phyloP scores from a whole-genome alignment of 306 rosid genomes.

The Pyrus communis region DNA sequence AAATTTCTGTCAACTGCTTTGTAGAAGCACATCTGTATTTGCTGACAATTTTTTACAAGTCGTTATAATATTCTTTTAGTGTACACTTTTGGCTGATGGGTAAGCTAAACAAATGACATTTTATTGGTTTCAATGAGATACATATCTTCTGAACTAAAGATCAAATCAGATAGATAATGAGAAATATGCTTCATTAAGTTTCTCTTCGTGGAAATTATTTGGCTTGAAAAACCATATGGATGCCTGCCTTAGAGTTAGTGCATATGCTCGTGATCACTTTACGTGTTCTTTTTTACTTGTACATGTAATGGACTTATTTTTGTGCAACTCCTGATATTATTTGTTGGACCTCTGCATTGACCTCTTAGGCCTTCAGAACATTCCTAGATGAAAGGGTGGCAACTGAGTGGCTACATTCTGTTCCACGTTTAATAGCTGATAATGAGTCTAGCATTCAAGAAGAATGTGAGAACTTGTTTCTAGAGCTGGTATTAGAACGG shows the following conservation, averaged over 20 bases:
- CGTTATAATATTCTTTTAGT: neutral
- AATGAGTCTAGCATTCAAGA: conserved; percentile 92
- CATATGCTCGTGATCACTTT: neutral
- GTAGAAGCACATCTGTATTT: neutral
- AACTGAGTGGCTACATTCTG: conserved; percentile 82
- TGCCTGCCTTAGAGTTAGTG: neutral
- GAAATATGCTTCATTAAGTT: neutral
- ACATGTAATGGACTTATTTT: neutral
- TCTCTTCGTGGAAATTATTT: neutral
- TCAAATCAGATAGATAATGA: neutral
- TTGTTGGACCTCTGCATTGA: neutral
- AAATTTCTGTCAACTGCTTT: neutral
- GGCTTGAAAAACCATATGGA: neutral
- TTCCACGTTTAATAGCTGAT: conserved; percentile 73
- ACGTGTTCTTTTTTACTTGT: neutral
- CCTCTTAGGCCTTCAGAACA: conserved; percentile 64
- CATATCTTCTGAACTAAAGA: neutral
- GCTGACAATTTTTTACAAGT: neutral
- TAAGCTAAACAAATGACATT: neutral
- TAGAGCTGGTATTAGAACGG: conserved; percentile 77
- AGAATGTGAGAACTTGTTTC: conserved; percentile 82
- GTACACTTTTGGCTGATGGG: neutral
- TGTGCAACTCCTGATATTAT: conserved; percentile 8
- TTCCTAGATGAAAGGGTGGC: conserved; percentile 60
- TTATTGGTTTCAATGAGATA: neutral